Conservation (phyloP, 345 rosid species). For the thale cress (Arabidopsis thaliana) region TAIR10.1 NC_003076.8:24921001-24921500, state of each 20-base stretch:
- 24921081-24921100: background rate
- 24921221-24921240: slow-evolving; percentile 29
- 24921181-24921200: slow-evolving; percentile 23
- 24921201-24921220: slow-evolving; percentile 16
- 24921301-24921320: background rate
- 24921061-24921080: background rate
- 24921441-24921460: slow-evolving; percentile 5
- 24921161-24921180: slow-evolving; percentile 18
- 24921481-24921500: background rate
- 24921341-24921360: too few species aligned
- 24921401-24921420: slow-evolving; percentile 18
- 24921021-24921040: background rate
- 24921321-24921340: too few species aligned
- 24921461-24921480: background rate
- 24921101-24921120: background rate
- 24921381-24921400: background rate
- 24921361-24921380: background rate
- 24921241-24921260: background rate
- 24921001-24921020: background rate
- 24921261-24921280: background rate
- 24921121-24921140: slow-evolving; percentile 13
- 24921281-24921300: background rate
- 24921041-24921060: background rate
- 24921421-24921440: slow-evolving; percentile 10
- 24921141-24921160: slow-evolving; percentile 16